Conservation (phyloP, 257 asterid species). For the Salvia miltiorrhiza region DNA sequence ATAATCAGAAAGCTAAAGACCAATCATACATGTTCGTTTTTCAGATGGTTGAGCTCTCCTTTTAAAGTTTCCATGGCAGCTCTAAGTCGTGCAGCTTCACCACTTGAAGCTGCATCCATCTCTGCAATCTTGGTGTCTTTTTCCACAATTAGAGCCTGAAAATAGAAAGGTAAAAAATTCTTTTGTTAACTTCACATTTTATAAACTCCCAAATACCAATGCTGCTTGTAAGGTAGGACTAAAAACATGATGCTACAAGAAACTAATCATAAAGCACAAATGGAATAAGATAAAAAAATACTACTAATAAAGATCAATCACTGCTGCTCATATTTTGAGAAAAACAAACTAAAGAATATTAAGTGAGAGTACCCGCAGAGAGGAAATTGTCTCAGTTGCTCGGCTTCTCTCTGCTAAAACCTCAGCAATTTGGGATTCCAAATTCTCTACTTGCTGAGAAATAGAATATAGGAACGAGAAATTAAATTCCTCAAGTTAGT, state of each 20-base stretch:
- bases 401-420: constrained; percentile 72
- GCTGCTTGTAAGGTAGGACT: background rate
- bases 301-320: constrained; percentile 7
- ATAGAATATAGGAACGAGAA: constrained; percentile 14
- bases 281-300: background rate
- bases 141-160: constrained; percentile 67
- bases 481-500: constrained; percentile 11
- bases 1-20: background rate
- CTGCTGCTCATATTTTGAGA: constrained; percentile 10
- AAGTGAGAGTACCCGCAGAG: constrained; percentile 57
- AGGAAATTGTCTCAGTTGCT: constrained; percentile 81
- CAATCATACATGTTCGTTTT: constrained; percentile 61
- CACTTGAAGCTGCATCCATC: constrained; percentile 98
- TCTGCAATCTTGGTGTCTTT: constrained; percentile 91
- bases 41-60: constrained; percentile 77
- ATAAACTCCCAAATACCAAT: constrained; percentile 10
- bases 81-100: constrained; percentile 89
- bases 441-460: constrained; percentile 72
- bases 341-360: constrained; percentile 21
- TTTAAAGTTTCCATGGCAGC: constrained; percentile 83
- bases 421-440: constrained; percentile 87
- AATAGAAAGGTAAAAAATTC: constrained; percentile 16
- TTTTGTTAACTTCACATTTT: constrained; percentile 22
- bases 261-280: constrained; percentile 1
- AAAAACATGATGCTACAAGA: constrained; percentile 8